phyloP scores from a whole-genome alignment of 2,329 filamentous ascomycete genomes.

The Didymella sp. region DNA sequence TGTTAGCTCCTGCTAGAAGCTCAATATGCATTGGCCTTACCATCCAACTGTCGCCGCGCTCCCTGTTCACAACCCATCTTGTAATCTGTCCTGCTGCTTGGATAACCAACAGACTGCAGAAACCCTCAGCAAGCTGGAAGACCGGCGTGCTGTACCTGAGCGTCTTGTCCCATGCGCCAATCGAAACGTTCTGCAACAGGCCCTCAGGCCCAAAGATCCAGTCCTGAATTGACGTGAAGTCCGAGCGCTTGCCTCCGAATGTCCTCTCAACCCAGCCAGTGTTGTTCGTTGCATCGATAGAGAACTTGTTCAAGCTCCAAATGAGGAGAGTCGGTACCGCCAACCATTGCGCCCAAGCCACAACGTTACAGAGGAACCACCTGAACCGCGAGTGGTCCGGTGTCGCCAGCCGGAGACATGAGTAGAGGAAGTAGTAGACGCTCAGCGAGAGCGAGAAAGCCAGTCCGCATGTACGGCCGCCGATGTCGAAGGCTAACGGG shows the following conservation, averaged over 20 bases:
- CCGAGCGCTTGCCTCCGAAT: slow-evolving; percentile 69
- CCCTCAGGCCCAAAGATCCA: slow-evolving; percentile 91
- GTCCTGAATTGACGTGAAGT: slow-evolving; percentile 72
- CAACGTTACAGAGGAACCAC: slow-evolving; percentile 70
- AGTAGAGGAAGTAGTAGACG: slow-evolving; percentile 89
- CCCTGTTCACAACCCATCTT: slow-evolving; percentile 90
- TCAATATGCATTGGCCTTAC: slow-evolving; percentile 59
- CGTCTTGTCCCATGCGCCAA: slow-evolving; percentile 88
- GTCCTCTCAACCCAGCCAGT: slow-evolving; percentile 82
- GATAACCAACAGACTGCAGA: slow-evolving; percentile 94
- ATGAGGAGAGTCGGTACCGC: slow-evolving; percentile 86
- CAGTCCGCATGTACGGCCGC: slow-evolving; percentile 89
- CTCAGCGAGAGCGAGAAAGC: slow-evolving; percentile 92
- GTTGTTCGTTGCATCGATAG: slow-evolving; percentile 78
- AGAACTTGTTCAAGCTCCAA: slow-evolving; percentile 95
- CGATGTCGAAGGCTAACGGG: slow-evolving; percentile 96
- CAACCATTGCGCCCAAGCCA: slow-evolving; percentile 83
- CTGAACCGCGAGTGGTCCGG: slow-evolving; percentile 79
- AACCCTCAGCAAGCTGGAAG: slow-evolving; percentile 94
- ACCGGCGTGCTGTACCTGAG: slow-evolving; percentile 90
- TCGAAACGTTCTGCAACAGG: slow-evolving; percentile 76
- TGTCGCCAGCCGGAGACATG: slow-evolving; percentile 77
- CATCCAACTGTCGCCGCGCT: slow-evolving; percentile 95
- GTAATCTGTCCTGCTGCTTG: slow-evolving; percentile 95
- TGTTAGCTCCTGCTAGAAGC: slow-evolving; percentile 42